Evolutionary conservation across 371 early-diverging fungal genomes (phyloP).

Genomic region (Circinella minor): DNA sequence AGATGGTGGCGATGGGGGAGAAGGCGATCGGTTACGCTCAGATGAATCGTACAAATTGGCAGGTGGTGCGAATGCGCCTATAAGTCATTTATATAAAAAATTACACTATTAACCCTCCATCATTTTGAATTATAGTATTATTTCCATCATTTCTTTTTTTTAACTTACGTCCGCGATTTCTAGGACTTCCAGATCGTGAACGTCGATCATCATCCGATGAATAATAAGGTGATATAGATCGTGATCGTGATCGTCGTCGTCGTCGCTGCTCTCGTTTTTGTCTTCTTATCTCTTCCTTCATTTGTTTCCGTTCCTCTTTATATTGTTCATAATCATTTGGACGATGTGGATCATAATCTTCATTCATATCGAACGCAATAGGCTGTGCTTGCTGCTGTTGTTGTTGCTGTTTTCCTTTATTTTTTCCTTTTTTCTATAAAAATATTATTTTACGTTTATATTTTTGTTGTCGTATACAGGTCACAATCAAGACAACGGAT

Average conservation of each 20-base stretch:
- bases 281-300: constrained; percentile 31
- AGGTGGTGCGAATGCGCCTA: constrained; percentile 36
- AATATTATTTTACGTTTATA: neutral
- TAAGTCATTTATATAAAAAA: neutral
- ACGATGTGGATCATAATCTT: constrained; percentile 65
- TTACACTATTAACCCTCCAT: neutral
- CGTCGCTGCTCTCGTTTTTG: constrained; percentile 24
- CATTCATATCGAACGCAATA: constrained; percentile 46
- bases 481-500: too few relatives aligned
- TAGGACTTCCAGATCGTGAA: constrained; percentile 31
- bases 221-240: constrained; percentile 27
- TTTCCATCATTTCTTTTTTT: neutral
- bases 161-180: constrained; percentile 19
- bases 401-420: constrained; percentile 20
- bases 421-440: constrained; percentile 32
- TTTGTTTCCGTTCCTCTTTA: constrained; percentile 49
- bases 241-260: constrained; percentile 14
- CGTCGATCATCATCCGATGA: constrained; percentile 15
- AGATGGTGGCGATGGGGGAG: constrained; percentile 15
- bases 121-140: neutral
- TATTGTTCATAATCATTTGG: constrained; percentile 69
- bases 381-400: constrained; percentile 34
- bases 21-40: constrained; percentile 1
- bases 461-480: too few relatives aligned
- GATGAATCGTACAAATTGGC: constrained; percentile 19